Conservation (phyloP, 495 filamentous ascomycete species). For the Oleoguttula mirabilis region DNA sequence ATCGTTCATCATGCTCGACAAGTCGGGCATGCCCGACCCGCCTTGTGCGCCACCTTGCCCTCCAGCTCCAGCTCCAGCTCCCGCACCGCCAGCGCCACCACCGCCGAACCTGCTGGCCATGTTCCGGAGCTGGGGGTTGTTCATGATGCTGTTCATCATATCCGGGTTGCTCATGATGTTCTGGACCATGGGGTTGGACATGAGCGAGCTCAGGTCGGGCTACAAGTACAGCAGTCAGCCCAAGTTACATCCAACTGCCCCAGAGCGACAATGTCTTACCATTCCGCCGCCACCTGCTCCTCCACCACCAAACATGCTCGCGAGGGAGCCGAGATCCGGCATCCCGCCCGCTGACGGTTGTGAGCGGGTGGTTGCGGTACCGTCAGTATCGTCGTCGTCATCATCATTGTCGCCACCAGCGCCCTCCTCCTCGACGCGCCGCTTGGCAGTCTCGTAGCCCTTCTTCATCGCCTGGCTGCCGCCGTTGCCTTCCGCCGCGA, state of each 20-base stretch:
- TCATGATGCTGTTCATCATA: slow-evolving; percentile 80
- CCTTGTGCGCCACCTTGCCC: slow-evolving; percentile 41
- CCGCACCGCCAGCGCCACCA: slow-evolving; percentile 36
- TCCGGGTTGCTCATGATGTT: slow-evolving; percentile 94
- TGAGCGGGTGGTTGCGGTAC: slow-evolving; percentile 32
- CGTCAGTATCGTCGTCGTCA: slow-evolving; percentile 40
- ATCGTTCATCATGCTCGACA: slow-evolving; percentile 73
- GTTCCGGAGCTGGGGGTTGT: slow-evolving; percentile 73
- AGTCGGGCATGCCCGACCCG: slow-evolving; percentile 70
- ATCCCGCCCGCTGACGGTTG: slow-evolving; percentile 50
- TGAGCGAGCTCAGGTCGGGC: slow-evolving; percentile 69
- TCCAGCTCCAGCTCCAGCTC: slow-evolving; percentile 35
- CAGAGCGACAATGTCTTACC: no score
- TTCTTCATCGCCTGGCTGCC: slow-evolving; percentile 87
- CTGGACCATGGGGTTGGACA: slow-evolving; percentile 95
- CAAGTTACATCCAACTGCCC: no score
- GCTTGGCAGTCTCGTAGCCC: slow-evolving; percentile 82
- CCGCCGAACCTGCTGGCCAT: slow-evolving; percentile 61
- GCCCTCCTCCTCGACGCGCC: slow-evolving; percentile 60
- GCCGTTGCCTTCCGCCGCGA: slow-evolving; percentile 85
- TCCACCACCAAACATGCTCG: slow-evolving; percentile 58
- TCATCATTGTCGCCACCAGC: slow-evolving; percentile 33
- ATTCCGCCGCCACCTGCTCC: slow-evolving; percentile 61
- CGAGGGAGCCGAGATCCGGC: slow-evolving; percentile 64
- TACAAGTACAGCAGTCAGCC: no score